Conservation (phyloP, 306 rosid genomes). For the Malus orientalis region DNA sequence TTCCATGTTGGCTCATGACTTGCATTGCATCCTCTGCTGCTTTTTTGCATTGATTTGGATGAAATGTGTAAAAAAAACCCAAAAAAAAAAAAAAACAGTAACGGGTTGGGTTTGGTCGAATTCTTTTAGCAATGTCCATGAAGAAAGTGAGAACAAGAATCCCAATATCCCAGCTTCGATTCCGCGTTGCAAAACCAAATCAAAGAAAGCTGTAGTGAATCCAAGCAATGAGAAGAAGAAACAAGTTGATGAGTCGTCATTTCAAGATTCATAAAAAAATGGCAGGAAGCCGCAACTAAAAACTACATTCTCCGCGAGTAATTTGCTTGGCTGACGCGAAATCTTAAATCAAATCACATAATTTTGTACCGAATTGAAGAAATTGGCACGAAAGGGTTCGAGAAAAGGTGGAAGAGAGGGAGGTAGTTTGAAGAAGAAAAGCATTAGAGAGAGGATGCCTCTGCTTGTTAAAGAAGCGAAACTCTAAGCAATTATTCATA, state of each 20-base stretch:
- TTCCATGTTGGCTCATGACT: too few relatives aligned
- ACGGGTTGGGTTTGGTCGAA: background rate
- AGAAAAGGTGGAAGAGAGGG: conserved; percentile 27
- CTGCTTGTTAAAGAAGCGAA: conserved; percentile 21
- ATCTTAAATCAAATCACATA: conserved; percentile 41
- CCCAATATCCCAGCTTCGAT: conserved; percentile 31
- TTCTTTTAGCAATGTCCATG: conserved; percentile 10
- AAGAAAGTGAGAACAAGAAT: conserved; percentile 37
- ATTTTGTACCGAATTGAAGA: conserved; percentile 42
- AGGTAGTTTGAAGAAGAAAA: conserved; percentile 19
- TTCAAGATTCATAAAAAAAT: conserved; percentile 9
- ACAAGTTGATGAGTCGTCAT: background rate
- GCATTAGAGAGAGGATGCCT: conserved; percentile 18
- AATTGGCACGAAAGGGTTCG: conserved; percentile 28
- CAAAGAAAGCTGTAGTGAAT: conserved; percentile 18
- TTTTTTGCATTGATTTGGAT: too few relatives aligned
- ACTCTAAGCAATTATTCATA: background rate
- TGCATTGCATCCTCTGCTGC: too few relatives aligned
- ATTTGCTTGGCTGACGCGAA: conserved; percentile 36
- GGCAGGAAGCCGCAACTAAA: conserved; percentile 20
- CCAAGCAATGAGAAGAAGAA: background rate
- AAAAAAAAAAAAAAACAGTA: too few relatives aligned
- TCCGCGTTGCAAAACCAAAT: conserved; percentile 3
- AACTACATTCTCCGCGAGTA: conserved; percentile 41
- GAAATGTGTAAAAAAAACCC: too few relatives aligned